Conservation (phyloP, 192 early-diverging fungal species). For the Coemansia furcata region DNA sequence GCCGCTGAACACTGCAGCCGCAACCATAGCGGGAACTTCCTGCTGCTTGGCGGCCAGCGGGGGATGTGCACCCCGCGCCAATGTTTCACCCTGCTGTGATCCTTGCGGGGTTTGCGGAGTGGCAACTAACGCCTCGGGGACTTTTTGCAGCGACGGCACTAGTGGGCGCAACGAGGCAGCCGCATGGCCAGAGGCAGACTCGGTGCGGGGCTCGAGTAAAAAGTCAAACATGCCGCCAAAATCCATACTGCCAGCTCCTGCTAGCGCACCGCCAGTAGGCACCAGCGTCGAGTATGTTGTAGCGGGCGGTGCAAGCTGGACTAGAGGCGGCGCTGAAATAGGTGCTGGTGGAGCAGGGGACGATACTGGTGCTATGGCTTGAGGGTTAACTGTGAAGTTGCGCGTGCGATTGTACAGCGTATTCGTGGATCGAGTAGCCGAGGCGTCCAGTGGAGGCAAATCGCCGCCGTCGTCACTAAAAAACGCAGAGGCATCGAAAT, state of each 20-base stretch:
- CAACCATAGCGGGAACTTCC: neutral
- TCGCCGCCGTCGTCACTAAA: slow-evolving; percentile 9
- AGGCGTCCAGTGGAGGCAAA: neutral
- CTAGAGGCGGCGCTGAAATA: neutral
- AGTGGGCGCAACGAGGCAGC: neutral
- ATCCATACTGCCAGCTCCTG: neutral
- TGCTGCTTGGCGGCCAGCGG: neutral
- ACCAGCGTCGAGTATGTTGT: neutral
- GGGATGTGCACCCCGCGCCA: neutral
- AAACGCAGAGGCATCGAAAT: slow-evolving; percentile 36
- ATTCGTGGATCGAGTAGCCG: neutral
- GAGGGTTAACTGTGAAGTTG: neutral
- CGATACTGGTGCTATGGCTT: neutral
- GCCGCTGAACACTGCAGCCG: neutral
- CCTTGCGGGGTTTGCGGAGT: neutral
- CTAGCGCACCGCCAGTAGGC: neutral
- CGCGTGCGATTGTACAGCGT: neutral
- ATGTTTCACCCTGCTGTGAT: neutral
- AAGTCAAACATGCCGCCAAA: slow-evolving; percentile 31
- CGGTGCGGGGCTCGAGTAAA: slow-evolving; percentile 8
- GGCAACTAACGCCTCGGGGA: neutral
- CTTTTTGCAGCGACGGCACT: neutral
- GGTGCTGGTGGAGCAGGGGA: neutral
- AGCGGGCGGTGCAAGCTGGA: neutral
- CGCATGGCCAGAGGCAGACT: neutral